Conservation (phyloP, 1,284 basidiomycete species). For the Ceratobasidium sp. region DNA sequence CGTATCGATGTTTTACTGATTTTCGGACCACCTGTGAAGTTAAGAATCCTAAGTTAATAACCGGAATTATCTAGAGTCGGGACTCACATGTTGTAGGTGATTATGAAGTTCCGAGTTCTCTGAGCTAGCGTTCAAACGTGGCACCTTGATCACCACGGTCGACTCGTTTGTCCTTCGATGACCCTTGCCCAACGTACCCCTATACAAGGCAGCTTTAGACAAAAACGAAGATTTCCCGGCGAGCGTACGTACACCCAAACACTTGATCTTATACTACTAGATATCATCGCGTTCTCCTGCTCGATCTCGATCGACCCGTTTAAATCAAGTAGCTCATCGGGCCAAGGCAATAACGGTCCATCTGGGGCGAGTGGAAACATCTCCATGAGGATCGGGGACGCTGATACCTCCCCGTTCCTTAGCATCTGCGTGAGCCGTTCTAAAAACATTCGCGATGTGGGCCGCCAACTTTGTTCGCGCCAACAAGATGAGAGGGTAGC, state of each 20-base stretch:
- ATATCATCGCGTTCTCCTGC: neutral
- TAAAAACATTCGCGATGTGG: slow-evolving; percentile 21
- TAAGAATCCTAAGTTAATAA: neutral
- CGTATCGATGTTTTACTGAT: neutral
- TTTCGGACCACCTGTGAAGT: slow-evolving; percentile 31
- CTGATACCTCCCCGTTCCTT: slow-evolving; percentile 19
- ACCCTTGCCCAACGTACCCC: neutral
- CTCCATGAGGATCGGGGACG: slow-evolving; percentile 11
- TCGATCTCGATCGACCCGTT: neutral
- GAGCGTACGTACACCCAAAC: slow-evolving; percentile 23
- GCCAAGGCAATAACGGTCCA: slow-evolving; percentile 15
- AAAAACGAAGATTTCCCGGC: neutral
- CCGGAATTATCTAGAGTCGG: neutral
- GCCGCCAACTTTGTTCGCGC: slow-evolving; percentile 25
- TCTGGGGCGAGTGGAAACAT: neutral
- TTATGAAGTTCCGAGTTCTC: slow-evolving; percentile 12
- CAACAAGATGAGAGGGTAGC: neutral
- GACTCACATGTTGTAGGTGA: slow-evolving; percentile 27
- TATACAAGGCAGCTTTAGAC: neutral
- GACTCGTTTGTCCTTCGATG: neutral
- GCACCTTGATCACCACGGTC: slow-evolving; percentile 28
- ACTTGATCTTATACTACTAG: slow-evolving; percentile 10
- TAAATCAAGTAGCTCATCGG: neutral
- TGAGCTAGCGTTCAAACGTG: slow-evolving; percentile 18
- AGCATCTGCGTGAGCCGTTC: slow-evolving; percentile 33